These are phyloP conservation scores for Puccinia novopanici DNA, from an alignment of 1,284 basidiomycete species.

Conservation along the genomic window DNA sequence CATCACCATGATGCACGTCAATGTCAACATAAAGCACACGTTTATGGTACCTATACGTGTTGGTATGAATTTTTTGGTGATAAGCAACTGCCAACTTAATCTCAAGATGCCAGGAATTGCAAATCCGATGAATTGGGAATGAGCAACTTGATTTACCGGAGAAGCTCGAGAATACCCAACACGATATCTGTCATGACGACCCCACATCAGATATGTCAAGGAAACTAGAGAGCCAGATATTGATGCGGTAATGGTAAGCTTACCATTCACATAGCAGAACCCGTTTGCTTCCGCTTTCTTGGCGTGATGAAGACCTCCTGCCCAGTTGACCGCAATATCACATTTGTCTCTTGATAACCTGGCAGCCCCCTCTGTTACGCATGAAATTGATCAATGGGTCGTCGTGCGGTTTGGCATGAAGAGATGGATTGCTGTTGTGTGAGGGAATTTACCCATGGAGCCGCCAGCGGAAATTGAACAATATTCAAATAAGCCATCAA, in stretches of 20 bases:
- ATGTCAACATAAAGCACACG: constrained; percentile 98
- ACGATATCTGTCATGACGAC: constrained; percentile 75
- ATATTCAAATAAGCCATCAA: constrained; percentile 96
- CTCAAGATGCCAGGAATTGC: neutral
- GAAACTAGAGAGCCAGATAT: constrained; percentile 52
- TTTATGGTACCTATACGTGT: constrained; percentile 73
- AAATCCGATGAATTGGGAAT: neutral
- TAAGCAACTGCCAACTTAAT: neutral
- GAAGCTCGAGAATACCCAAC: constrained; percentile 88
- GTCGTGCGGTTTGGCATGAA: neutral
- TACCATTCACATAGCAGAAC: constrained; percentile 98
- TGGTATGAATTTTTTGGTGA: neutral
- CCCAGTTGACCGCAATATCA: constrained; percentile 99
- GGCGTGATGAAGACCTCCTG: constrained; percentile 93
- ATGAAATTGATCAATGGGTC: constrained; percentile 20
- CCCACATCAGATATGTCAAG: constrained; percentile 9
- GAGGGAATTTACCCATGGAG: constrained; percentile 75
- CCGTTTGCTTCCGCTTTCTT: constrained; percentile 98
- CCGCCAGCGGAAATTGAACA: constrained; percentile 98
- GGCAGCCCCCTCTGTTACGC: constrained; percentile 83
- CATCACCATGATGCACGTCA: constrained; percentile 98
- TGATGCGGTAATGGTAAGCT: neutral
- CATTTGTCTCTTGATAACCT: constrained; percentile 93
- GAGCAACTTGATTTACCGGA: constrained; percentile 65
- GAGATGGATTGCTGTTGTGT: neutral